These are phyloP conservation scores for Phlebiopsis gigantea DNA, from an alignment of 768 basidiomycete genomes.

Conservation along the genomic window DNA sequence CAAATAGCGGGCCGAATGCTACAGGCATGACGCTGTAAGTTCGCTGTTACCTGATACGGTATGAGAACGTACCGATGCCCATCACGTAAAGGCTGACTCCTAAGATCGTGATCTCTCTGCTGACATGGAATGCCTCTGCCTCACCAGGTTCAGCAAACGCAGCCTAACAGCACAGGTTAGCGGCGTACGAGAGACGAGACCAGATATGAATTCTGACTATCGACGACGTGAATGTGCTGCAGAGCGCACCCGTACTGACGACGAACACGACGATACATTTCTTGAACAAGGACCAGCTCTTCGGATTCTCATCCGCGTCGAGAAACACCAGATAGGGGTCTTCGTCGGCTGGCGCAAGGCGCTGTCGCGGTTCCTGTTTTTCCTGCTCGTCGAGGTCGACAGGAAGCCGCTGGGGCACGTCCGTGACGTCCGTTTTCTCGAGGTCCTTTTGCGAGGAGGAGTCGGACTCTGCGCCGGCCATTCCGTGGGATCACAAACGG, in stretches of 20 bases:
- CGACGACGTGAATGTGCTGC: slow-evolving; percentile 47
- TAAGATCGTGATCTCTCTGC: slow-evolving; percentile 45
- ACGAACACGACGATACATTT: slow-evolving; percentile 24
- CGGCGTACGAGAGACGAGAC: background rate
- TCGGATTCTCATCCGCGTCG: slow-evolving; percentile 22
- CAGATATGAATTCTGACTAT: slow-evolving; percentile 39
- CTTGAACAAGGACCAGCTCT: slow-evolving; percentile 12
- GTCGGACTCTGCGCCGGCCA: background rate
- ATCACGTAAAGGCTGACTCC: slow-evolving; percentile 40
- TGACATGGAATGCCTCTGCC: slow-evolving; percentile 45
- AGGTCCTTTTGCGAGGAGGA: background rate
- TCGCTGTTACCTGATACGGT: background rate
- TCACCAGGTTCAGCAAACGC: slow-evolving; percentile 60
- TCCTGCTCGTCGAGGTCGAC: background rate
- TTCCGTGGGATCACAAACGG: background rate
- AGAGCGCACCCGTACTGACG: slow-evolving; percentile 21
- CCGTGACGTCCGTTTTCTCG: background rate
- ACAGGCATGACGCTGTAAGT: background rate
- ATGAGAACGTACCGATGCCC: slow-evolving; percentile 25
- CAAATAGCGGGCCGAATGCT: slow-evolving; percentile 22
- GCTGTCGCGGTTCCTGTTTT: background rate
- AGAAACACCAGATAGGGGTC: slow-evolving; percentile 10
- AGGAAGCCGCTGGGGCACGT: background rate
- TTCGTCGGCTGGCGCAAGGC: background rate
- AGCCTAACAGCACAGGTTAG: slow-evolving; percentile 32